Percentiles rank a stretch among this genome's conserved stretches.
Evolutionary conservation across 768 basidiomycete genomes (phyloP).

Genomic region (Mycena filopes): DNA sequence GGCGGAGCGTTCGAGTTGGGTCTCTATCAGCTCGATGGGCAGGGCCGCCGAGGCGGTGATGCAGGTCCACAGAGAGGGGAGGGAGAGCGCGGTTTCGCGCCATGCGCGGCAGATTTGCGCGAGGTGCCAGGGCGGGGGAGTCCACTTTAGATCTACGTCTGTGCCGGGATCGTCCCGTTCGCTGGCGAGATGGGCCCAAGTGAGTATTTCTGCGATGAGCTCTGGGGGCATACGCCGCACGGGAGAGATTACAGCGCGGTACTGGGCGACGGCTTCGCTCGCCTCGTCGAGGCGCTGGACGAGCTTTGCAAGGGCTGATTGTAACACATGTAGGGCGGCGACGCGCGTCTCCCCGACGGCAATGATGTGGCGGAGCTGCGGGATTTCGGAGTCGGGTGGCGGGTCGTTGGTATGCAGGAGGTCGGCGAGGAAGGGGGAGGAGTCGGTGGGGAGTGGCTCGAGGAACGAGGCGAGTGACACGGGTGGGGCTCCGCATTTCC

Average conservation of each 20-base stretch:
- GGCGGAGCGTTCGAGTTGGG: background rate
- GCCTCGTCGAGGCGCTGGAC: background rate
- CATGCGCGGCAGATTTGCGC: background rate
- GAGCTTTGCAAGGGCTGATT: background rate
- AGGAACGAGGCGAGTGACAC: background rate
- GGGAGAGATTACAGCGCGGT: background rate
- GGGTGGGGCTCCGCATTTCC: background rate
- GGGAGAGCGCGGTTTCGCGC: background rate
- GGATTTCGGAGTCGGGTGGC: background rate
- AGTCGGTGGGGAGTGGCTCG: background rate
- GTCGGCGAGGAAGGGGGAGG: background rate
- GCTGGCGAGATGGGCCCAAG: no score
- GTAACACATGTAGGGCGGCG: background rate
- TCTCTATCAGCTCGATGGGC: background rate
- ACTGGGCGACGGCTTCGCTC: background rate
- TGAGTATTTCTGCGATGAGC: background rate
- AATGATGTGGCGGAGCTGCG: background rate
- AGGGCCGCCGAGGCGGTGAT: background rate
- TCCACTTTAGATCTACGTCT: background rate
- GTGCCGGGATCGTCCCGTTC: no score
- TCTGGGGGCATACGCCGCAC: background rate
- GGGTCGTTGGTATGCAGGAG: background rate
- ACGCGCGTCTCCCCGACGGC: background rate
- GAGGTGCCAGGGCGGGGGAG: background rate
- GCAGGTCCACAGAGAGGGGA: background rate